Conservation (phyloP, 78 protist genomes). For the Parvularia atlantis region DNA sequence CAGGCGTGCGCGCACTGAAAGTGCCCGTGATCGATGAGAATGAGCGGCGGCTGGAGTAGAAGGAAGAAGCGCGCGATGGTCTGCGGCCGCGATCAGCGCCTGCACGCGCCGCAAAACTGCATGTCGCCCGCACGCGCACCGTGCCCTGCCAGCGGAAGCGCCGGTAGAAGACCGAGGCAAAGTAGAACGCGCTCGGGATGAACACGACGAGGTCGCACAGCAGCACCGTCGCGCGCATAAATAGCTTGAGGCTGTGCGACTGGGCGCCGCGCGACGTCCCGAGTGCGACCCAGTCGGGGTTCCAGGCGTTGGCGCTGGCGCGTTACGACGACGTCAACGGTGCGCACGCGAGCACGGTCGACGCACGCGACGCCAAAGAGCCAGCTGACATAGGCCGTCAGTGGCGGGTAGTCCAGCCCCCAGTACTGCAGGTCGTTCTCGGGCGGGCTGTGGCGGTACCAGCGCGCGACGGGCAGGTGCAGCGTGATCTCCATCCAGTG, state of each 20-base stretch:
- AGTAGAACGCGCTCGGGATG: conserved; percentile 50
- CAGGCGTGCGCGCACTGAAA: no score
- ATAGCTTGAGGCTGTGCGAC: conserved; percentile 14
- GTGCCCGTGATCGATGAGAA: conserved; percentile 92
- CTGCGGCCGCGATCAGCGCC: background rate
- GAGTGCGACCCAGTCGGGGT: conserved; percentile 64
- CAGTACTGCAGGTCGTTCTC: conserved; percentile 89
- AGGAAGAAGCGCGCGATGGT: background rate
- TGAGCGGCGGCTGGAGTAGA: conserved; percentile 38
- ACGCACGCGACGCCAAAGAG: conserved; percentile 50
- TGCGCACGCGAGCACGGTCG: background rate
- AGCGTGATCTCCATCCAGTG: conserved; percentile 98
- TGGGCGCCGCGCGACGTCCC: conserved; percentile 81
- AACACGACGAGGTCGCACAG: conserved; percentile 62
- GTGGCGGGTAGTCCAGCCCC: conserved; percentile 99
- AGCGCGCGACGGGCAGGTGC: conserved; percentile 34
- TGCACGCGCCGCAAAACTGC: background rate
- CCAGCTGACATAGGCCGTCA: conserved; percentile 81
- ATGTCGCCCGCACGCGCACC: background rate
- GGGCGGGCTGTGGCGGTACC: conserved; percentile 59
- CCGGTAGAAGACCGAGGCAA: conserved; percentile 5
- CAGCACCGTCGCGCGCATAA: conserved; percentile 78
- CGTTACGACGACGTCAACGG: no score
- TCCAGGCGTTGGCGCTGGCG: background rate
- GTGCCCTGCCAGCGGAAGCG: background rate